Conservation (phyloP, 176 grass and related monocot species). For the Eragrostis curvula region DNA sequence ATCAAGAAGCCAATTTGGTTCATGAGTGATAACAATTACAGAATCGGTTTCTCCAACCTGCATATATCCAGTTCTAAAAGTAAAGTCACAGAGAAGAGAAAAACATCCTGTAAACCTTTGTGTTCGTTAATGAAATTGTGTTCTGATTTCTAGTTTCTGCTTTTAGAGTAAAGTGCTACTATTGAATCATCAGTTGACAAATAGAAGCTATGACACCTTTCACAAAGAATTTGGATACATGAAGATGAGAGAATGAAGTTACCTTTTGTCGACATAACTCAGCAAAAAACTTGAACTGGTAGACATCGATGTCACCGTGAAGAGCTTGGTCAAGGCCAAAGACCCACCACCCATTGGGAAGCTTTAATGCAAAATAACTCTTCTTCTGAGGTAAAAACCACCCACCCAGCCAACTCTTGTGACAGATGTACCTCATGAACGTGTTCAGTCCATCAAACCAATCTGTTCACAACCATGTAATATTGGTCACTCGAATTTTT, state of each 20-base stretch:
- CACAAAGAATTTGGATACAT: constrained; percentile 19
- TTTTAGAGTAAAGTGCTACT: constrained; percentile 18
- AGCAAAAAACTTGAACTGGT: constrained; percentile 96
- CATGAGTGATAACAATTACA: constrained; percentile 93
- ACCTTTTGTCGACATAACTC: constrained; percentile 88
- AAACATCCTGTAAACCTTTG: constrained; percentile 3
- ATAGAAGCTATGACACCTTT: not conserved
- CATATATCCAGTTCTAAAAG: constrained; percentile 32
- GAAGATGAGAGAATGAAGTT: constrained; percentile 36
- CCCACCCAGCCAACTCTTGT: constrained; percentile 96
- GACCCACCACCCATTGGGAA: constrained; percentile 99
- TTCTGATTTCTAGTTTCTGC: constrained; percentile 14
- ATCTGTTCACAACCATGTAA: constrained; percentile 56
- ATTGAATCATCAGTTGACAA: constrained; percentile 25
- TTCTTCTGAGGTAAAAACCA: constrained; percentile 99
- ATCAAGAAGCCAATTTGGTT: constrained; percentile 98
- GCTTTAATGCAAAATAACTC: constrained; percentile 97
- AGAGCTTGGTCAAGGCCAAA: constrained; percentile 98
- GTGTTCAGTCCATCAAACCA: constrained; percentile 99
- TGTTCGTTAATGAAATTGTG: not conserved
- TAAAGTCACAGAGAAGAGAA: constrained; percentile 23
- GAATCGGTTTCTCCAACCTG: constrained; percentile 86
- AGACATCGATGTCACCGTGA: constrained; percentile 98
- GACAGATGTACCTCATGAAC: constrained; percentile 97
- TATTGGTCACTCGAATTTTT: constrained; percentile 12